These are phyloP conservation scores for Hemisphaericaspora xylofermentans DNA, from an alignment of 1,139 yeast species.

Conservation along the genomic window DNA sequence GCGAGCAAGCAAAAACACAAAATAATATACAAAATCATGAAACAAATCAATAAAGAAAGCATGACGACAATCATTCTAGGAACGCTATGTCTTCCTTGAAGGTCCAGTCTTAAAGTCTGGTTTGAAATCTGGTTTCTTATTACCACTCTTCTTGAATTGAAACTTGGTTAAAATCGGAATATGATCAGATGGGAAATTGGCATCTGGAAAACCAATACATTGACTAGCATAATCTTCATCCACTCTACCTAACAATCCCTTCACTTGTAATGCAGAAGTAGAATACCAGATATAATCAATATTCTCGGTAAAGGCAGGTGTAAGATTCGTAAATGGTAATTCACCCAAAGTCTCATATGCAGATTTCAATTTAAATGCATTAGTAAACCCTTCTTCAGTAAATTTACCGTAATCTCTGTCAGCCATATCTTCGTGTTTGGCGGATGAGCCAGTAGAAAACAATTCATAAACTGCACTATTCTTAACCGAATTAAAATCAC, in stretches of 20 bases:
- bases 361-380: constrained; percentile 76
- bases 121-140: constrained; percentile 45
- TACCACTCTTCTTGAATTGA: constrained; percentile 56
- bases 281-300: constrained; percentile 97
- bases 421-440: constrained; percentile 74
- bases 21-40: constrained; percentile 1
- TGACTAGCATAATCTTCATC: constrained; percentile 75
- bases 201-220: constrained; percentile 90
- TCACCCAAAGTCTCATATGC: constrained; percentile 86
- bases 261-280: constrained; percentile 72
- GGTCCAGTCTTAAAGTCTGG: constrained; percentile 53
- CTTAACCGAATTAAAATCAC: constrained; percentile 89
- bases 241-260: constrained; percentile 81
- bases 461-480: constrained; percentile 92
- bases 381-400: constrained; percentile 86
- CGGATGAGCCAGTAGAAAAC: constrained; percentile 73
- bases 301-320: constrained; percentile 90
- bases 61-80: background rate
- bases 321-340: constrained; percentile 88
- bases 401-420: constrained; percentile 90
- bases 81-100: constrained; percentile 46
- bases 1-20: background rate
- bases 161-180: constrained; percentile 79
- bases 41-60: background rate
- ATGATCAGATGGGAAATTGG: constrained; percentile 93